These are phyloP conservation scores for Penstemon eatonii DNA, from an alignment of 257 asterid genomes.

Conservation along the genomic window DNA sequence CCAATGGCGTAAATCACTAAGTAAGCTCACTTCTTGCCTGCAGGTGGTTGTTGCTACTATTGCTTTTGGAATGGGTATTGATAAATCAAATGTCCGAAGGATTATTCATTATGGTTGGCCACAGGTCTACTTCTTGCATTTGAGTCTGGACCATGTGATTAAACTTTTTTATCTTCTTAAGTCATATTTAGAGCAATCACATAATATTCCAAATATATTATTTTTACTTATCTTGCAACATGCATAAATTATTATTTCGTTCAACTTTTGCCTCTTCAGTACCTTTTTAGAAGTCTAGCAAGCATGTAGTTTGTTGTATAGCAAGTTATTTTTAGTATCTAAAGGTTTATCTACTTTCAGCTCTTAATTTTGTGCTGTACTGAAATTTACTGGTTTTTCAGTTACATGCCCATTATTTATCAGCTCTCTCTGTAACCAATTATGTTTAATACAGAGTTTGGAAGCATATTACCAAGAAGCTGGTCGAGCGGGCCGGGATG, in stretches of 20 bases:
- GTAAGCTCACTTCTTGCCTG: slow-evolving; percentile 18
- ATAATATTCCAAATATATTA: slow-evolving; percentile 1
- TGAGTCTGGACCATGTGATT: background rate
- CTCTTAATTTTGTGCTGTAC: background rate
- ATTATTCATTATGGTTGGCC: slow-evolving; percentile 92
- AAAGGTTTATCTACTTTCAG: background rate
- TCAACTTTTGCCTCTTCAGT: slow-evolving; percentile 6
- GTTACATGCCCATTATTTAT: background rate
- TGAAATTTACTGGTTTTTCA: slow-evolving; percentile 9
- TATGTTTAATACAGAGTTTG: slow-evolving; percentile 50
- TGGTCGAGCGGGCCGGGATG: slow-evolving; percentile 92
- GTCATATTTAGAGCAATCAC: slow-evolving; percentile 13
- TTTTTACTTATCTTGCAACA: slow-evolving; percentile 11
- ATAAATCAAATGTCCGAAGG: slow-evolving; percentile 70
- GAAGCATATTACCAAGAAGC: slow-evolving; percentile 93
- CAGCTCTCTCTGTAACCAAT: slow-evolving; percentile 17
- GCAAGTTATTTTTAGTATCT: background rate
- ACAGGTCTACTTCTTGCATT: slow-evolving; percentile 50
- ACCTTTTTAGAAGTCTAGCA: slow-evolving; percentile 8
- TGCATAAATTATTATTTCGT: background rate
- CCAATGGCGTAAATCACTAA: slow-evolving; percentile 11
- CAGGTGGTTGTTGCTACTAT: slow-evolving; percentile 88
- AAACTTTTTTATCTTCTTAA: background rate
- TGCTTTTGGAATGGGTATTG: slow-evolving; percentile 93
- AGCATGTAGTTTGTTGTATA: slow-evolving; percentile 16